A percentile compares a stretch with the other conserved stretches of the same genome.
These are phyloP conservation scores for Chlamydomonas sphaeroides DNA, from an alignment of 139 green algal genomes.

Conservation along the genomic window DNA sequence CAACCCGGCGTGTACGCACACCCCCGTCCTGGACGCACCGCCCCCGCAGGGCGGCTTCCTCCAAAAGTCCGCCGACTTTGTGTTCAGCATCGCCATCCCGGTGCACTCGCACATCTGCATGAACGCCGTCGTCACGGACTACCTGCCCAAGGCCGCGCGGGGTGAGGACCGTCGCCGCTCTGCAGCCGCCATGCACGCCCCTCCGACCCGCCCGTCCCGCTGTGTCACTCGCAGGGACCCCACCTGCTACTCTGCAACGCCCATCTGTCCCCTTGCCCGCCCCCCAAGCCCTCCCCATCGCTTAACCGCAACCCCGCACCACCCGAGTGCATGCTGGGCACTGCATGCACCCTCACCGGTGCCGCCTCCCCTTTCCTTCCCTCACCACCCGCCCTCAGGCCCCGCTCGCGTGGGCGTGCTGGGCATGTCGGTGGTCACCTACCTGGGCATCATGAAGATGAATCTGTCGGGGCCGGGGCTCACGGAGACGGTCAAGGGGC, in stretches of 20 bases:
- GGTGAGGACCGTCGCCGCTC: too few species aligned
- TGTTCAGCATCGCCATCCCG: slow-evolving; percentile 67
- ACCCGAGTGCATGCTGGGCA: background rate
- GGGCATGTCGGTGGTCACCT: slow-evolving; percentile 61
- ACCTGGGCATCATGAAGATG: slow-evolving; percentile 80
- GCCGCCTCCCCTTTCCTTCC: too few species aligned
- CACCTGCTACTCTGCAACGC: too few species aligned
- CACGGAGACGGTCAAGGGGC: slow-evolving; percentile 56
- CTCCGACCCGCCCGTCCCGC: too few species aligned
- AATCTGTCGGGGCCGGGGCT: slow-evolving; percentile 74
- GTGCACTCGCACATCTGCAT: slow-evolving; percentile 80
- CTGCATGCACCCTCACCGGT: too few species aligned
- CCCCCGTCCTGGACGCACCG: too few species aligned
- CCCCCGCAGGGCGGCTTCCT: slow-evolving; percentile 52
- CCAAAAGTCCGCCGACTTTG: slow-evolving; percentile 62
- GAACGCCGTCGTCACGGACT: slow-evolving; percentile 83
- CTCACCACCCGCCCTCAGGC: slow-evolving; percentile 41
- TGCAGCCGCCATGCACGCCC: too few species aligned
- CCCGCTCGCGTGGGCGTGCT: slow-evolving; percentile 64
- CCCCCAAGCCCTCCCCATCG: too few species aligned
- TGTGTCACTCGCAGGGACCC: too few species aligned
- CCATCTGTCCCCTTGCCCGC: too few species aligned
- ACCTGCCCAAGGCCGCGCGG: slow-evolving; percentile 69
- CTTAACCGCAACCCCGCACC: background rate
- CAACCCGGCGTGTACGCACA: too few species aligned